Evolutionary conservation across 1,284 basidiomycete species (phyloP).

Genomic region (Irpex lacteus): DNA sequence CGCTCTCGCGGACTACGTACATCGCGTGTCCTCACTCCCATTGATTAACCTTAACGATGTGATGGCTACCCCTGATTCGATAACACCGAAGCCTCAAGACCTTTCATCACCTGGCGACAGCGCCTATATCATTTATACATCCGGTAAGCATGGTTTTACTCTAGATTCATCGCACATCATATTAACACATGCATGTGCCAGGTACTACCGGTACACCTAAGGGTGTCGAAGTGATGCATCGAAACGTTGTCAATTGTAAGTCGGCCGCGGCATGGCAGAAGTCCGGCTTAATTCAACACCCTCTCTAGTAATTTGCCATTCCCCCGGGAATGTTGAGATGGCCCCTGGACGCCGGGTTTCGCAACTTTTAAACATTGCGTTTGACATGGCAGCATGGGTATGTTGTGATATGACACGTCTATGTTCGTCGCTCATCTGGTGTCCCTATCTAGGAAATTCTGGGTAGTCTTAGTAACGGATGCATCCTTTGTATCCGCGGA

Average conservation of each 20-base stretch:
- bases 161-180: background rate
- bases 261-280: background rate
- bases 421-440: background rate
- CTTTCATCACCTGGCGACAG: slow-evolving; percentile 40
- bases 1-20: slow-evolving; percentile 42
- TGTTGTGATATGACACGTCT: slow-evolving; percentile 2
- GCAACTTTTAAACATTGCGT: slow-evolving; percentile 58
- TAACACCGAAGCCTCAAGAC: slow-evolving; percentile 35
- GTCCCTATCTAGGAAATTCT: slow-evolving; percentile 48
- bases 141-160: slow-evolving; percentile 37
- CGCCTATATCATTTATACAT: slow-evolving; percentile 60
- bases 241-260: slow-evolving; percentile 54
- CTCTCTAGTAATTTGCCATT: slow-evolving; percentile 45
- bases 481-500: slow-evolving; percentile 52
- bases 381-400: slow-evolving; percentile 65
- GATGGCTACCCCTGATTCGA: slow-evolving; percentile 26
- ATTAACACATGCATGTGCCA: slow-evolving; percentile 17
- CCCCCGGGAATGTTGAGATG: slow-evolving; percentile 57
- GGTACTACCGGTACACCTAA: slow-evolving; percentile 60
- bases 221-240: slow-evolving; percentile 56
- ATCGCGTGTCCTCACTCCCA: slow-evolving; percentile 33
- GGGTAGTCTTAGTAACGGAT: slow-evolving; percentile 53
- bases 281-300: background rate
- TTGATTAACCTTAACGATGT: slow-evolving; percentile 45
- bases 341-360: slow-evolving; percentile 50